phyloP scores from a whole-genome alignment of 179 eudicot genomes.

The Beta lomatogona region DNA sequence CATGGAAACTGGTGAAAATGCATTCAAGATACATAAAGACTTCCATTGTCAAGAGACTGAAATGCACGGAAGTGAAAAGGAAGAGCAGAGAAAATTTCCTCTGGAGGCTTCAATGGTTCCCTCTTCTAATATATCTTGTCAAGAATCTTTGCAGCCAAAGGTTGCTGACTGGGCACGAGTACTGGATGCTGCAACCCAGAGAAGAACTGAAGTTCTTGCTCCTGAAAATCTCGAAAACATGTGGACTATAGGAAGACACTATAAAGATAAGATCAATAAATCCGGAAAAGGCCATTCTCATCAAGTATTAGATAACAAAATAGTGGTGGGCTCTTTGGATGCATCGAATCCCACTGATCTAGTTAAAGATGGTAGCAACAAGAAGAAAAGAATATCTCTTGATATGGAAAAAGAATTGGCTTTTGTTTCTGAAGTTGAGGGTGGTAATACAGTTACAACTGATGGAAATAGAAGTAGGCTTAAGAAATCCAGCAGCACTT shows the following conservation, averaged over 20 bases:
- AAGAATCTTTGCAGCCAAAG: conserved; percentile 51
- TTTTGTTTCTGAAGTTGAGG: conserved; percentile 30
- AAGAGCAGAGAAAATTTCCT: conserved; percentile 34
- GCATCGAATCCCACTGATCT: conserved; percentile 38
- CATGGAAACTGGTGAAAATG: conserved; percentile 34
- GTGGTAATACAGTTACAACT: conserved; percentile 24
- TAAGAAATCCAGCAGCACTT: conserved; percentile 81
- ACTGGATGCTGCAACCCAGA: conserved; percentile 90
- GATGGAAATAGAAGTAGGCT: conserved; percentile 48
- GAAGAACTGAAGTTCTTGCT: conserved; percentile 91
- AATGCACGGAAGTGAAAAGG: conserved; percentile 30
- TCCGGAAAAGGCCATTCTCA: conserved; percentile 46
- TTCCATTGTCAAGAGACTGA: conserved; percentile 38
- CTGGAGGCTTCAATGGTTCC: conserved; percentile 41
- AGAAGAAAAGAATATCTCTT: conserved; percentile 30
- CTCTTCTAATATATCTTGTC: conserved; percentile 32
- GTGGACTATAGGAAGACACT: conserved; percentile 96
- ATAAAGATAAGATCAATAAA: conserved; percentile 70
- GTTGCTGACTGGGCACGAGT: conserved; percentile 85
- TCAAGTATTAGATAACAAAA: conserved; percentile 36
- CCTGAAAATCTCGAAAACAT: conserved; percentile 98
- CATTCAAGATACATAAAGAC: conserved; percentile 30
- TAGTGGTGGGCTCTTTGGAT: conserved; percentile 29
- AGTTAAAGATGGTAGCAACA: conserved; percentile 32
- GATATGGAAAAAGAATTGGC: conserved; percentile 35